Evolutionary conservation across 495 filamentous ascomycete species (phyloP).

Genomic region (Xylaria nigripes): DNA sequence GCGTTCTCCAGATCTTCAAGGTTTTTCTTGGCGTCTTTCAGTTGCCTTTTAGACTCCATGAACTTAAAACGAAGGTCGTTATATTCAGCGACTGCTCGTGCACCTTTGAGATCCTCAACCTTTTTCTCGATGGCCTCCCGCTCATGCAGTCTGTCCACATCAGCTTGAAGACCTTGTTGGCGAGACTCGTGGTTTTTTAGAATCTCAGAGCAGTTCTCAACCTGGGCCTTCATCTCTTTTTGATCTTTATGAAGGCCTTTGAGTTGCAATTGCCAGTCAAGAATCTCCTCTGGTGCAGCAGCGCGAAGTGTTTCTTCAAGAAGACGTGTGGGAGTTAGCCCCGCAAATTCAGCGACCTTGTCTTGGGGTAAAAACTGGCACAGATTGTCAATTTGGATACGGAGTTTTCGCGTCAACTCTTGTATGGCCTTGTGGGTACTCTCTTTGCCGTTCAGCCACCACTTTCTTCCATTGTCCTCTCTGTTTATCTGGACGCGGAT

Average conservation of each 20-base stretch:
- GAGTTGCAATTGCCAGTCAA: slow-evolving; percentile 66
- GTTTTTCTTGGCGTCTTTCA: slow-evolving; percentile 39
- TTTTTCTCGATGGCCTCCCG: slow-evolving; percentile 57
- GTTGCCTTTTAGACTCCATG: slow-evolving; percentile 40
- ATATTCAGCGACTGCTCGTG: slow-evolving; percentile 61
- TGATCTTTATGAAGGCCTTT: slow-evolving; percentile 62
- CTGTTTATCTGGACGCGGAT: slow-evolving; percentile 68
- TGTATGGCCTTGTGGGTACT: slow-evolving; percentile 51
- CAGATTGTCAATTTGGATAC: slow-evolving; percentile 93
- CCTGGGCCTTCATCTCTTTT: slow-evolving; percentile 52
- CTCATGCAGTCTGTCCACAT: slow-evolving; percentile 76
- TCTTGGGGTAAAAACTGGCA: slow-evolving; percentile 98
- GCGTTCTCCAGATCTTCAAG: slow-evolving; percentile 50
- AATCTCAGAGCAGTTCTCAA: slow-evolving; percentile 50
- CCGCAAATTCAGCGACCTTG: slow-evolving; percentile 89
- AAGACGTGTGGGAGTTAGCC: slow-evolving; percentile 74
- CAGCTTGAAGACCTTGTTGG: slow-evolving; percentile 69
- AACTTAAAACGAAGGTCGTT: slow-evolving; percentile 32
- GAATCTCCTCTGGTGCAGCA: slow-evolving; percentile 71
- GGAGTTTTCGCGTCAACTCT: slow-evolving; percentile 55
- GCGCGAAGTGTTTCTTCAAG: slow-evolving; percentile 79
- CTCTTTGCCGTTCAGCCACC: slow-evolving; percentile 57
- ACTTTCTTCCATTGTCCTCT: slow-evolving; percentile 71
- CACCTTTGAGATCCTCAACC: slow-evolving; percentile 57
- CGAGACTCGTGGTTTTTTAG: slow-evolving; percentile 59